Evolutionary conservation across 2,329 filamentous ascomycete genomes (phyloP).

Genomic region (Aureobasidium zeae): DNA sequence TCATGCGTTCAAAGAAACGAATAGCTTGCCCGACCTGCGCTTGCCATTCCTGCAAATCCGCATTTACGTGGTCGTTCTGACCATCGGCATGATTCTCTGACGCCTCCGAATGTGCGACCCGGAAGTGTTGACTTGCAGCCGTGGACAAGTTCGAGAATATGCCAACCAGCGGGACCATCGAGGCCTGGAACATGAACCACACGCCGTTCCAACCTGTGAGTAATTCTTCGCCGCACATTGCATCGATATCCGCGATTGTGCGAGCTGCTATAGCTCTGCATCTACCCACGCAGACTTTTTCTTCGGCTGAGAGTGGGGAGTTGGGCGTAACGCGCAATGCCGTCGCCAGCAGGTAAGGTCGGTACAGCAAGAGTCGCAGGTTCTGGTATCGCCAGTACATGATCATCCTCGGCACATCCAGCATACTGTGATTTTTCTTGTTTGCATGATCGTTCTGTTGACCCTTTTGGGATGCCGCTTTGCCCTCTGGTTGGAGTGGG

Average conservation of each 20-base stretch:
- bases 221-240: slow-evolving; percentile 61
- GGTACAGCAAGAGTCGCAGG: slow-evolving; percentile 64
- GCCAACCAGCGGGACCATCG: slow-evolving; percentile 67
- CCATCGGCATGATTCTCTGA: too few relatives aligned
- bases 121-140: neutral
- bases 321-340: slow-evolving; percentile 46
- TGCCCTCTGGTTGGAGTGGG: neutral
- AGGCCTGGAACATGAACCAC: slow-evolving; percentile 68
- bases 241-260: slow-evolving; percentile 62
- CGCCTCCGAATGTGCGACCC: too few relatives aligned
- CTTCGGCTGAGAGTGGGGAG: slow-evolving; percentile 49
- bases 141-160: slow-evolving; percentile 43
- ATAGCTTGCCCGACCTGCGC: slow-evolving; percentile 34
- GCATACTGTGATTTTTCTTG: slow-evolving; percentile 51
- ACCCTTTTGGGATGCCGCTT: neutral
- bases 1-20: slow-evolving; percentile 35
- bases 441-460: slow-evolving; percentile 17
- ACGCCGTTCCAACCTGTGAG: slow-evolving; percentile 75
- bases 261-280: slow-evolving; percentile 61
- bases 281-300: slow-evolving; percentile 57
- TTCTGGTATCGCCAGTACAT: slow-evolving; percentile 81
- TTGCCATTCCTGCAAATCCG: slow-evolving; percentile 34
- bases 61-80: too few relatives aligned
- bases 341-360: slow-evolving; percentile 58
- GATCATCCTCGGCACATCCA: slow-evolving; percentile 60